Base-by-base conservation (phyloP, 2,329 filamentous ascomycete species). In the Periconia macrospinosa region DNA sequence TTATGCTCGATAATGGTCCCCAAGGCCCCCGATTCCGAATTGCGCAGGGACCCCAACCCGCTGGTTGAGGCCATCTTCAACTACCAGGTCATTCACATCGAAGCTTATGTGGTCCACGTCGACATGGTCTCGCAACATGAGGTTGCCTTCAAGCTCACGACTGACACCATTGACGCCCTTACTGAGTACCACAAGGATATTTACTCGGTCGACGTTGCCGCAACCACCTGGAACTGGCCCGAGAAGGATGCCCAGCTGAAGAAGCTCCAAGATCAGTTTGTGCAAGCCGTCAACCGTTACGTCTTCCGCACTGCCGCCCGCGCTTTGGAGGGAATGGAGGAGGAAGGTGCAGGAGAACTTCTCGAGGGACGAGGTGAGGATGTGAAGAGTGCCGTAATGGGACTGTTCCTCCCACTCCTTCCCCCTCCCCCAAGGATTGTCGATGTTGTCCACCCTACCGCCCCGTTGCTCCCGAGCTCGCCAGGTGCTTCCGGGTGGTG, bases 71-170 rank as follows among this genome's bases (percentile, higher is more conserved):
- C 90, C 59, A 79, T 97, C 59, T 91, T 90, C 83, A 95, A 95
- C 83, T 94, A 93, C 77, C 89, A 95, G 79, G 85, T 97, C 71
- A 81, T 97, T 70, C 91, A 97, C 74, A 81, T 97, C 66, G 92
- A 97, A 78, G 94, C 94, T 49, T 99, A 99, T 75, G 93, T 97
- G 66, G 94, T 99, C 57, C 93, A 97, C 76, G 92, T 99, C 76
- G 94, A 99, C 80, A 96, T 97, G 92, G 93, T 99, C 55, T 86
- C 95, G 68, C 89, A 92, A 76, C 94, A 96, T 74, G 94, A 97
- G 80, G 92, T 99, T 69, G 94, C 92, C 63, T 97, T 92, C 84
- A 99, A 99, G 84, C 84, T 99, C 69, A 97, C 92, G 20, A 85
- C 88, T 54, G 94, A 97, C 73, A 92, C 92, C 57, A 99, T 99